A percentile compares a stretch with the other conserved stretches of the same genome.
phyloP scores from a whole-genome alignment of 2,329 filamentous ascomycete species.

The Stagonosporopsis chrysanthemi region DNA sequence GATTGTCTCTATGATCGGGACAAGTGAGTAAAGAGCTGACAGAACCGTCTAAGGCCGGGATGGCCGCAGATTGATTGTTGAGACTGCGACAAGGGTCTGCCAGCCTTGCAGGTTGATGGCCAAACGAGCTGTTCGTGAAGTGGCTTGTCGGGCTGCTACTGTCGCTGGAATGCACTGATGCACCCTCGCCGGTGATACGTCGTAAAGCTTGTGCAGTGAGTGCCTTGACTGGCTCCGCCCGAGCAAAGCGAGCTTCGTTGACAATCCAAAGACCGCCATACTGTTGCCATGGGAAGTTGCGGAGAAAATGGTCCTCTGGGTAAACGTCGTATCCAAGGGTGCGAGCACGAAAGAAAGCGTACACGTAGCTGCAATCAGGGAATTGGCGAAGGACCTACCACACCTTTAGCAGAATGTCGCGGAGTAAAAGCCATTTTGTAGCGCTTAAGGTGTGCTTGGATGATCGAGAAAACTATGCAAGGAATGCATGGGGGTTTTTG shows the following conservation, averaged over 20 bases:
- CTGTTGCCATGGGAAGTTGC: constrained; percentile 50
- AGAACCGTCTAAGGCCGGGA: constrained; percentile 6
- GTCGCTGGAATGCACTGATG: constrained; percentile 21
- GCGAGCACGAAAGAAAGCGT: constrained; percentile 48
- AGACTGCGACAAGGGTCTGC: constrained; percentile 1
- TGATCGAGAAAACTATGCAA: constrained; percentile 20
- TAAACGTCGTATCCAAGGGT: constrained; percentile 50
- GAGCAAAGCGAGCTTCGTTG: constrained; percentile 50
- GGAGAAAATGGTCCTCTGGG: constrained; percentile 48
- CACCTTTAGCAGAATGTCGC: constrained; percentile 34
- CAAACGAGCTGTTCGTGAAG: constrained; percentile 23
- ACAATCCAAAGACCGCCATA: constrained; percentile 49
- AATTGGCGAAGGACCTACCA: constrained; percentile 48
- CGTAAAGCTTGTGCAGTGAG: constrained; percentile 39
- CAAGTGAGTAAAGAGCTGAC: not conserved
- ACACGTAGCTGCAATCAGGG: constrained; percentile 47
- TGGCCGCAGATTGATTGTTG: not conserved
- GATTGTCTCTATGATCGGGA: not conserved
- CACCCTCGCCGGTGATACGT: constrained; percentile 40
- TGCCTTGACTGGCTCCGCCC: constrained; percentile 33
- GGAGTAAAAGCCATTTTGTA: not conserved
- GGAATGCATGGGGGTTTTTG: constrained; percentile 3
- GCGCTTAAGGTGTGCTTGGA: not conserved
- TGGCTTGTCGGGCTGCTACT: constrained; percentile 27
- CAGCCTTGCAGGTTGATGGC: constrained; percentile 12